A percentile compares a stretch with the other conserved stretches of the same genome.
Conservation (phyloP, 2,329 filamentous ascomycete species). For the Xylaria hypoxylon region DNA sequence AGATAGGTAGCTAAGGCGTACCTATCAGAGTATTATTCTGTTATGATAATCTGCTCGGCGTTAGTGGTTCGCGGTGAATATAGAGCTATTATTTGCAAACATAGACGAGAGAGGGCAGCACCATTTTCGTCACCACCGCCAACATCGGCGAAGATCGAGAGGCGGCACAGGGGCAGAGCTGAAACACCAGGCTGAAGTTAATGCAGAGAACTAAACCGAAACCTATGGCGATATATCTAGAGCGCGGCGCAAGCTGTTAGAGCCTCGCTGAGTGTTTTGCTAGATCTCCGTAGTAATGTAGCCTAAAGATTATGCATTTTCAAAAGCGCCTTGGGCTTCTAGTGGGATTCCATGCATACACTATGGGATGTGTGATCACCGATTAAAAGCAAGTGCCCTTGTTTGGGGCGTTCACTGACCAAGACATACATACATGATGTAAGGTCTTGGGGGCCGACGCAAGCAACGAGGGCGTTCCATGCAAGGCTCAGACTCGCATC, state of each 20-base stretch:
- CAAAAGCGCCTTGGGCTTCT: constrained; percentile 6
- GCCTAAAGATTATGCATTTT: background rate
- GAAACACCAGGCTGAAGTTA: background rate
- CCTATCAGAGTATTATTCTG: background rate
- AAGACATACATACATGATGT: constrained; percentile 12
- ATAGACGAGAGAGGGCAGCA: background rate
- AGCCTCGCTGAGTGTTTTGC: background rate
- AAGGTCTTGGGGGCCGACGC: constrained; percentile 17
- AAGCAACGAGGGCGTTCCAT: background rate
- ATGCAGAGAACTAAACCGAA: background rate
- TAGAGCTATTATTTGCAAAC: background rate
- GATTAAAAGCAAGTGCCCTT: background rate
- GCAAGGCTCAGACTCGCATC: constrained; percentile 1
- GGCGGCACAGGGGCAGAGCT: background rate
- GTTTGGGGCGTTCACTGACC: constrained; percentile 19
- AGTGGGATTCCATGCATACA: constrained; percentile 28
- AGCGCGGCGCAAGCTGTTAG: background rate
- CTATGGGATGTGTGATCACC: background rate
- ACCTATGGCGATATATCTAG: background rate
- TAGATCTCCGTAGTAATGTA: background rate
- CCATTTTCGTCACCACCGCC: constrained; percentile 19
- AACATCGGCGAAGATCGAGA: constrained; percentile 1
- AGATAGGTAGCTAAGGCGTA: background rate
- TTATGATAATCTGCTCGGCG: background rate
- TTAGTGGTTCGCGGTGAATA: background rate